These are phyloP conservation scores for Mrakia hoshinonis DNA, from an alignment of 768 basidiomycete species.

Conservation along the genomic window DNA sequence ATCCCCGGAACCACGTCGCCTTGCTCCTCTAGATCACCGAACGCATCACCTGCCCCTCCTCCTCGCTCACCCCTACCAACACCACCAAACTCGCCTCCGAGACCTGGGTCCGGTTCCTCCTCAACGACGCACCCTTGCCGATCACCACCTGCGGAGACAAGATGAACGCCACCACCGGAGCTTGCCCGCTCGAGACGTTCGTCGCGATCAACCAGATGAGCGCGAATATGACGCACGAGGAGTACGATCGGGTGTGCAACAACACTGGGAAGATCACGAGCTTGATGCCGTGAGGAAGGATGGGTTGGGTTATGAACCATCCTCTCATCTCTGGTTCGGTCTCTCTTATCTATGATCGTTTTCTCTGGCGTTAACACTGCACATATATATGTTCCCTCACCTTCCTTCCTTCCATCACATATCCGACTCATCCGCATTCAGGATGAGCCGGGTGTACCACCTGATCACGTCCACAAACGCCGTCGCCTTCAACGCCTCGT, in stretches of 20 bases:
- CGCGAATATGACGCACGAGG: constrained; percentile 14
- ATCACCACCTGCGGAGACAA: constrained; percentile 40
- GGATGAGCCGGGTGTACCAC: background rate
- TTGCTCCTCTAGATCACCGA: constrained; percentile 32
- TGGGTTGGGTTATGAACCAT: background rate
- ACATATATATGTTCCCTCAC: no score
- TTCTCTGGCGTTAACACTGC: no score
- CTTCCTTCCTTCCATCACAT: no score
- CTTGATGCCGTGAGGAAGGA: background rate
- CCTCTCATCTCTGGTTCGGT: no score
- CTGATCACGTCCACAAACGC: constrained; percentile 1
- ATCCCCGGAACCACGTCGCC: no score
- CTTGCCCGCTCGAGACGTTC: constrained; percentile 44
- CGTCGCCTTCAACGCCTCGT: background rate
- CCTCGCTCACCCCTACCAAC: background rate
- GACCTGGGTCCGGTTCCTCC: constrained; percentile 43
- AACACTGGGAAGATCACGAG: background rate
- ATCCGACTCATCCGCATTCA: constrained; percentile 6
- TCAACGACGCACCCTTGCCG: constrained; percentile 45
- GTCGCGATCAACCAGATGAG: constrained; percentile 16
- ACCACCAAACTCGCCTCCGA: background rate
- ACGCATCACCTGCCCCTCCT: constrained; percentile 12
- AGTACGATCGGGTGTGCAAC: constrained; percentile 21
- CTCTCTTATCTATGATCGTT: no score
- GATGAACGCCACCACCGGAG: constrained; percentile 40